Evolutionary conservation across 371 early-diverging fungal species (phyloP), one percentile per base, ranked within the genome.

Genomic region (Lichtheimia corymbifera): DNA sequence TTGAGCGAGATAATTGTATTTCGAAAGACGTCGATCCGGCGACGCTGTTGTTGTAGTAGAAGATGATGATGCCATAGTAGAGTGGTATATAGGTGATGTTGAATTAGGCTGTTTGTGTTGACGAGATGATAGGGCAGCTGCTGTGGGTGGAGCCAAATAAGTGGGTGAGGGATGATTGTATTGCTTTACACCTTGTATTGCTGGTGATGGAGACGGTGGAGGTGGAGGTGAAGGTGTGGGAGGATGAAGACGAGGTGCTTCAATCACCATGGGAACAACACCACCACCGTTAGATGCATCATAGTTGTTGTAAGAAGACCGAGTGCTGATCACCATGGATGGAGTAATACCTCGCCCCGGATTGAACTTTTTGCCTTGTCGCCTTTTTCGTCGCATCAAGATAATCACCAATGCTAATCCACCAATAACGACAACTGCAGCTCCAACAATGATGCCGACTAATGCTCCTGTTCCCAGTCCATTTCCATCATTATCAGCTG

Each of bases 1-100:
- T 59, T 77, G 65, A 2, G 74, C 58, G 25, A 77, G 43, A 50
- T 68, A 72, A 40, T 71, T 74, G 49, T 77, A 77, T 50, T 77
- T 77, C 3, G 78, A 77, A 20, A 77, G 47, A 24, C 78, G 70
- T 45, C 74, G 74, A 2, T 68, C 67, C 11, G 35, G 35, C 11
- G 35, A 35, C 11, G 57, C 15, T 4, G 30, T 41, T 0, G 55
- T 20, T 12, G 43, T 14, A 6, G 44, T 18, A 20, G 57, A 25
- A 14, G 51, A 18, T 40, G 59, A 40, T 0, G n/a, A 12, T 11
- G 53, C 17, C 18, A 44, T 49, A 14, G 53, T 52, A 5, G 35
- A 35, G 35, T 35, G 35, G 35, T 35, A 35, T 35, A 35, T 35
- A 9, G 35, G 35, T 35, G 35, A 35, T 35, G 35, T 35, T 11